These are phyloP conservation scores for Antrodiella citrinella DNA, from an alignment of 768 basidiomycete species.

Conservation along the genomic window DNA sequence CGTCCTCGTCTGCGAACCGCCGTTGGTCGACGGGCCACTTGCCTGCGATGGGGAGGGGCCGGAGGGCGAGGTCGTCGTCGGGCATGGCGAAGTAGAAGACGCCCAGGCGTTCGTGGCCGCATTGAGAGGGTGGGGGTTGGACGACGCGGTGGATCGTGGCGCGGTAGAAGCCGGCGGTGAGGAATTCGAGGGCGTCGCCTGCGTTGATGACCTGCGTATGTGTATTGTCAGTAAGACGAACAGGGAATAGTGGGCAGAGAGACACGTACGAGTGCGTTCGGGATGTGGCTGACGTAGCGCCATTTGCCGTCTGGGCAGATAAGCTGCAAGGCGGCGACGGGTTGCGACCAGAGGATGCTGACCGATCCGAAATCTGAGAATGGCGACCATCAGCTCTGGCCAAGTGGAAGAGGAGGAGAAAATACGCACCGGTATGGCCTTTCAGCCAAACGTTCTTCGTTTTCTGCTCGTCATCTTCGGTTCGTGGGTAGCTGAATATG, in stretches of 20 bases:
- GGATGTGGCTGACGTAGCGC: conserved; percentile 28
- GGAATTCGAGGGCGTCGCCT: conserved; percentile 28
- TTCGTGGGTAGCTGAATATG: conserved; percentile 30
- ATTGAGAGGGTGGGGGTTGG: conserved; percentile 29
- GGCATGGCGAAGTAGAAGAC: conserved; percentile 28
- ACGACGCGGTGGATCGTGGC: conserved; percentile 31
- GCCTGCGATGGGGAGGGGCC: conserved; percentile 34
- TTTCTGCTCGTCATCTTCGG: conserved; percentile 39
- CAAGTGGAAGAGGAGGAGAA: neutral
- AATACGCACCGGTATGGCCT: conserved; percentile 42
- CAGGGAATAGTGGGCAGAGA: neutral
- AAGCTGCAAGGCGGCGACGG: conserved; percentile 51
- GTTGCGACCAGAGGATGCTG: conserved; percentile 55
- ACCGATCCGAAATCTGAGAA: conserved; percentile 43
- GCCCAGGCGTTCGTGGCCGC: conserved; percentile 27
- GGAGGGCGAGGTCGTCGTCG: conserved; percentile 22
- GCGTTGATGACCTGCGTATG: conserved; percentile 30
- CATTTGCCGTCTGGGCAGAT: conserved; percentile 42
- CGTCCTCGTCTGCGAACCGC: conserved; percentile 20
- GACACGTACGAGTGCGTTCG: conserved; percentile 26
- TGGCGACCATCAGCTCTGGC: neutral
- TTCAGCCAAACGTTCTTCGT: conserved; percentile 53
- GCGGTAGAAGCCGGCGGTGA: conserved; percentile 30
- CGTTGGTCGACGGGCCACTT: conserved; percentile 38
- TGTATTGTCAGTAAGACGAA: no score